Evolutionary conservation across 345 rosid species (phyloP), one percentile per base, ranked within the genome.

Genomic region (Cardiospermum halicacabum): DNA sequence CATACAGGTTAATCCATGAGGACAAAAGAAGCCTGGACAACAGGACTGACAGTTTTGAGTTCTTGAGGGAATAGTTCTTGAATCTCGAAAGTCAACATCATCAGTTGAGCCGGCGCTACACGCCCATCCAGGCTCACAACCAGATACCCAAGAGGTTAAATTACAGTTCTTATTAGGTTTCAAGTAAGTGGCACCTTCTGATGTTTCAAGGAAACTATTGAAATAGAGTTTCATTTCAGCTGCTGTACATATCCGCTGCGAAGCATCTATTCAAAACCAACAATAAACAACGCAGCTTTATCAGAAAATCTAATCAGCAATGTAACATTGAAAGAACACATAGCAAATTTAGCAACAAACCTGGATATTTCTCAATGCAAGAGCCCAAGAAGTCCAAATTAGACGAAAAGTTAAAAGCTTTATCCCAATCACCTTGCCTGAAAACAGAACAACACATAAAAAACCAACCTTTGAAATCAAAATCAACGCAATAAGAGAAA

Each of bases 121-220:
- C 53, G 86, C 87, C 99, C 99, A 94, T 54, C 99, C 97, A 3
- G 99, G 95, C 64, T 94, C 99, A 81, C 99, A 94, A 57, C 97
- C 97, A 59, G 92, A 67, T 66, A 80, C 69, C 99, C 96, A 91
- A 18, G 88, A 75, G 37, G 89, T 88, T 67, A 91, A 71, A 74
- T 93, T 91, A 70, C 99, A 93, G 64, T 93, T 87, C 55, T 13
- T 66, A 81, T 89, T 94, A 21, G 87, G 84, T 77, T 70, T 80
- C 78, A 90, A 72, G 74, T 73, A 54, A 59, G 66, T 69, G 25
- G 66, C 68, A 49, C 53, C 58, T 31, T 27, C 67, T 32, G 87
- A 65, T 45, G 76, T 37, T 43, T 69, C 74, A 67, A 84, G 68
- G 68, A 90, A 82, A 55, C 59, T 74, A 64, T 76, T 73, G 4